Evolutionary conservation across 805 yeast genomes (phyloP).

Genomic region (Wickerhamomyces bovis): DNA sequence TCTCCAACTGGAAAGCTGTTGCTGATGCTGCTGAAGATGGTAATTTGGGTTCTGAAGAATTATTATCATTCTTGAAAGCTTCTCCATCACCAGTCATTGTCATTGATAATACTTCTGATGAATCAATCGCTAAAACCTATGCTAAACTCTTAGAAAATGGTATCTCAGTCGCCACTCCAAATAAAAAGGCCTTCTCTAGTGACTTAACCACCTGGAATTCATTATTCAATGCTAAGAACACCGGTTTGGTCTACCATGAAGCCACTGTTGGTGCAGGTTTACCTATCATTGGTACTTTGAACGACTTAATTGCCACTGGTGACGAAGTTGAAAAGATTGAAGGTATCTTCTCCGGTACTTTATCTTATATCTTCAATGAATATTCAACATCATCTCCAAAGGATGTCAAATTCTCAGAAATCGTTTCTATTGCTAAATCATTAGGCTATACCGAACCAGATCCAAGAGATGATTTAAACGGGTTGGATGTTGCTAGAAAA

Average conservation of each 20-base stretch:
- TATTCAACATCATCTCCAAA: constrained; percentile 66
- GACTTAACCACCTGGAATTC: constrained; percentile 69
- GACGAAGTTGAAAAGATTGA: constrained; percentile 88
- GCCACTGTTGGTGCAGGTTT: constrained; percentile 99
- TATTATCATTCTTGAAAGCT: constrained; percentile 55
- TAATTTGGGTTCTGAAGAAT: constrained; percentile 48
- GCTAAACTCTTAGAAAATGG: constrained; percentile 69
- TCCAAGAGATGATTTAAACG: constrained; percentile 98
- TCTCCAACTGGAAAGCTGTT: constrained; percentile 49
- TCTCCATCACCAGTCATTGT: constrained; percentile 74
- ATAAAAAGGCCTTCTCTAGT: constrained; percentile 93
- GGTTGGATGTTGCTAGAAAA: constrained; percentile 97
- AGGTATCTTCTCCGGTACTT: constrained; percentile 94
- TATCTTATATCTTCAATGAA: constrained; percentile 92
- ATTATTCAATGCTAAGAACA: constrained; percentile 50
- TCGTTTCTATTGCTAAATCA: constrained; percentile 81
- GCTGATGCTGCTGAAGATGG: constrained; percentile 38
- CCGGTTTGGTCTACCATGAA: constrained; percentile 87
- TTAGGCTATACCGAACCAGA: constrained; percentile 98
- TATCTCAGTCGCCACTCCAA: constrained; percentile 94
- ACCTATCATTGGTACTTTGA: constrained; percentile 85
- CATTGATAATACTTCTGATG: constrained; percentile 92
- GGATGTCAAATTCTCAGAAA: constrained; percentile 76
- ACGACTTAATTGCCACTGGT: constrained; percentile 87
- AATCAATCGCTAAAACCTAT: constrained; percentile 67